Base-by-base conservation (phyloP, 2,329 filamentous ascomycete species). In the Aspergillus intermedius region DNA sequence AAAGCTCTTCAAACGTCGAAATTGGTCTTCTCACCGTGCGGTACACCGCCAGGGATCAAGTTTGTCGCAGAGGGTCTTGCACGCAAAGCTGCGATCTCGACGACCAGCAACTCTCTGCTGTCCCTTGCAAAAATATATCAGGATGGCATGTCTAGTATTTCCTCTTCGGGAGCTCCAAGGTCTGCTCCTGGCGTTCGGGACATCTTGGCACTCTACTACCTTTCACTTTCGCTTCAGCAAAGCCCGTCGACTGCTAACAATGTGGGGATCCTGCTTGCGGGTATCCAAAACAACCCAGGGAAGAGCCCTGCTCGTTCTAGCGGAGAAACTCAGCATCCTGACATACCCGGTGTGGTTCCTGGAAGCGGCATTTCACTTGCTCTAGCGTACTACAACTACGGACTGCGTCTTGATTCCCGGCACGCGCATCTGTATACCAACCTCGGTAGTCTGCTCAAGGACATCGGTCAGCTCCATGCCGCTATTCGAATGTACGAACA, bases 221-320 rank as follows among this genome's bases (percentile, higher is more conserved):
- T 98, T 2, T 98, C 93, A 0, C 74, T 98, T 3, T 95, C 93
- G 0, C 77, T 98, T 2, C 93, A 96, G 55, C 91, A 93, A 43
- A 97, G 93, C 60, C 93, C 93, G 2, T 98, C 93, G 0, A 98
- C 93, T 0, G 93, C 93, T 0, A 98, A 98, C 65, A 98, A 98
- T 65, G 91, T 98, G 10, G 93, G 93, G 3, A 98, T 98, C 48
- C 77, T 98, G 23, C 81, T 98, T n/a, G 93, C 93, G 4, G 88
- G 93, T 49, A 87, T 97, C 17, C 93, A 95, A 62, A 90, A 95
- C 58, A 76, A 75, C 22, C 63, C 66, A 3, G 69, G 71, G 7
- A 75, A 72, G 48, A 57, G 57, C 17, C 54, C 61, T 45, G 51
- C 68, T 52, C 61, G 62, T 10, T 55, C 63, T 2, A 61, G 60